Base-by-base conservation (phyloP, 2,329 filamentous ascomycete species). In the Talaromyces rugulosus region DNA sequence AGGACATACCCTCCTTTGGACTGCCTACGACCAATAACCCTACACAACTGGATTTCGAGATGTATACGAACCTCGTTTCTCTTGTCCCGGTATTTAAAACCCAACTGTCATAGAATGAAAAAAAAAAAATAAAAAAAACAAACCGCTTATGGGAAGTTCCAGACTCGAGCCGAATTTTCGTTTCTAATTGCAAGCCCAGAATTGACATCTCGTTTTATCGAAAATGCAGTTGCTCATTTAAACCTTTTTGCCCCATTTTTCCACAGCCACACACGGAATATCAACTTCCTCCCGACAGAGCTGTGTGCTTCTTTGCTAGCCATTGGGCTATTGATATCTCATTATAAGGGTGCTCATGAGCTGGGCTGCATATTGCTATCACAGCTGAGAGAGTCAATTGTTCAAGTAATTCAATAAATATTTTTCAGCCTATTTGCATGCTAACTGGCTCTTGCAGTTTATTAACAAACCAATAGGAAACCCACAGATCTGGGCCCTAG, bases 201-300 rank as follows among this genome's bases (percentile, higher is more conserved):
- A 16, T 16, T 53, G 27, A 23, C 50, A 1, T 30, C 28, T 53
- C 50, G 50, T 7, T 31, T 30, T 14, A 53, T 53, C 14, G 50
- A 53, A n/a, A 53, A 53, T n/a, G 50, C 50, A 16, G 18, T 53
- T 53, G 50, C 50, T 16, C 50, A 53, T 53, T n/a, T 53, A n/a
- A 31, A 53, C 5, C 7, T 53, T 8, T 53, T 53, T 31, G 50
- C 50, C 5, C 50, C 50, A 9, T 53, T 53, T 31, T 53, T 53
- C 50, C 50, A 53, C 28, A 53, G 28, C 12, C 50, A 31, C 50
- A 53, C 50, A n/a, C 28, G 50, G 27, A 53, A 53, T 31, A n/a
- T 53, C 50, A 53, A 53, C 28, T 53, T 53, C 5, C 50, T 53
- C 14, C 50, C 28, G 14, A 53, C 50, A n/a, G 50, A 53, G 16